A percentile compares a stretch with the other conserved stretches of the same genome.
Conservation (phyloP, 768 basidiomycete species). For the Mycena rebaudengoi region DNA sequence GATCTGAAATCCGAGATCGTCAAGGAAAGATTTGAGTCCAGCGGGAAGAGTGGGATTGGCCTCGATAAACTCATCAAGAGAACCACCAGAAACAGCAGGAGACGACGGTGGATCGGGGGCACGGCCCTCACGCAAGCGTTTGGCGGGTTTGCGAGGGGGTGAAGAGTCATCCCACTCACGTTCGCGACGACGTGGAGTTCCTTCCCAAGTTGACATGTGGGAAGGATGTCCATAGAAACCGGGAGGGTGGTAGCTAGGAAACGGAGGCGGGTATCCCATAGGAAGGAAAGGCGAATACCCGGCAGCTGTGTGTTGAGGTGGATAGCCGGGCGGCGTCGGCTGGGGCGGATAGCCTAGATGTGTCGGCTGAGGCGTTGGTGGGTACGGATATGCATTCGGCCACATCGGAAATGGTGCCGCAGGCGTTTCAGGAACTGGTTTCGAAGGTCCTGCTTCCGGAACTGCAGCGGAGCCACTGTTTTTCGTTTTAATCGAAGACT, state of each 20-base stretch:
- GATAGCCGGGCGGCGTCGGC: no score
- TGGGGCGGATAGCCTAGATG: no score
- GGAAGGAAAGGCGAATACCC: no score
- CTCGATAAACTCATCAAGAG: background rate
- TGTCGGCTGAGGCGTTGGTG: no score
- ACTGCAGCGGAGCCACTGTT: no score
- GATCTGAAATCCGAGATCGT: conserved; percentile 14
- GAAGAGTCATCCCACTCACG: background rate
- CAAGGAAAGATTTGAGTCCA: background rate
- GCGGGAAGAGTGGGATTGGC: background rate
- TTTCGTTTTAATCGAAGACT: no score
- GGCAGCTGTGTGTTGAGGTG: no score
- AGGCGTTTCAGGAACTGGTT: no score
- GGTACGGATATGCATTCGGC: no score
- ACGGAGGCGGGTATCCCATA: background rate
- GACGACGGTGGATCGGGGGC: background rate
- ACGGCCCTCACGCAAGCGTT: background rate
- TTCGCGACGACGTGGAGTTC: background rate
- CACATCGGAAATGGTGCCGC: no score
- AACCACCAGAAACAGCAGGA: background rate
- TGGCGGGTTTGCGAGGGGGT: no score
- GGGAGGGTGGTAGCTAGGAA: background rate
- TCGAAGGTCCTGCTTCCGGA: no score
- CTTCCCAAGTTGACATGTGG: background rate
- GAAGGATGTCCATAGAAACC: background rate